Evolutionary conservation across 495 filamentous ascomycete species (phyloP).

Genomic region (Penicillium argentinense): DNA sequence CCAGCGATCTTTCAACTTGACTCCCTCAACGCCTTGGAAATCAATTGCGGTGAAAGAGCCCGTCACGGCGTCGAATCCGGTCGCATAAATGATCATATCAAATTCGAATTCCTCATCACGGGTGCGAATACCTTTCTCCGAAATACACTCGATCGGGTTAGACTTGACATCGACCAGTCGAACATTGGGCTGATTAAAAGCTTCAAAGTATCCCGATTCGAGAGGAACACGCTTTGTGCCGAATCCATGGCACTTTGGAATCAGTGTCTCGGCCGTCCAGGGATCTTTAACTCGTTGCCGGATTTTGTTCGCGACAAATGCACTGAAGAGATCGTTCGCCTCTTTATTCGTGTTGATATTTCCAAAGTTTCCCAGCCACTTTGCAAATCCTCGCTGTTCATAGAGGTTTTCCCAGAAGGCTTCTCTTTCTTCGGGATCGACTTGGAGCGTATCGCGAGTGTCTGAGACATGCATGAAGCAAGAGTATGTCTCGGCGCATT

Average conservation of each 20-base stretch:
- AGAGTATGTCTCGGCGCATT: constrained; percentile 14
- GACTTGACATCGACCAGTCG: constrained; percentile 47
- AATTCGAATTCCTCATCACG: constrained; percentile 21
- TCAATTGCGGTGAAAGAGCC: constrained; percentile 32
- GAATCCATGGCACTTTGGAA: constrained; percentile 50
- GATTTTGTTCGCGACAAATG: constrained; percentile 37
- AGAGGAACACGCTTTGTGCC: constrained; percentile 50
- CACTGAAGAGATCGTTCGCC: constrained; percentile 26
- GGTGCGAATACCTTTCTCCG: constrained; percentile 32
- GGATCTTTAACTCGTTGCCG: constrained; percentile 48
- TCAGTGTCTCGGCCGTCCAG: constrained; percentile 44
- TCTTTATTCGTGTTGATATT: constrained; percentile 25
- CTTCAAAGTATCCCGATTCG: constrained; percentile 54
- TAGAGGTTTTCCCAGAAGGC: constrained; percentile 36
- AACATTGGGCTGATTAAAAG: constrained; percentile 49
- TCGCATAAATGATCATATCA: constrained; percentile 42
- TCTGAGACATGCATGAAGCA: constrained; percentile 34
- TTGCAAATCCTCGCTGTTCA: constrained; percentile 32
- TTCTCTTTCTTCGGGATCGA: constrained; percentile 42
- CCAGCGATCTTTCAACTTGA: constrained; percentile 22
- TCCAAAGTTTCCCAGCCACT: constrained; percentile 29
- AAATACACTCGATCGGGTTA: constrained; percentile 33
- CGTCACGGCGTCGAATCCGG: constrained; percentile 37
- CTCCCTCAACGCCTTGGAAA: constrained; percentile 19
- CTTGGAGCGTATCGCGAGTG: constrained; percentile 41